Conservation (phyloP, 2,329 filamentous ascomycete species). For the Simplicillium aogashimaense region DNA sequence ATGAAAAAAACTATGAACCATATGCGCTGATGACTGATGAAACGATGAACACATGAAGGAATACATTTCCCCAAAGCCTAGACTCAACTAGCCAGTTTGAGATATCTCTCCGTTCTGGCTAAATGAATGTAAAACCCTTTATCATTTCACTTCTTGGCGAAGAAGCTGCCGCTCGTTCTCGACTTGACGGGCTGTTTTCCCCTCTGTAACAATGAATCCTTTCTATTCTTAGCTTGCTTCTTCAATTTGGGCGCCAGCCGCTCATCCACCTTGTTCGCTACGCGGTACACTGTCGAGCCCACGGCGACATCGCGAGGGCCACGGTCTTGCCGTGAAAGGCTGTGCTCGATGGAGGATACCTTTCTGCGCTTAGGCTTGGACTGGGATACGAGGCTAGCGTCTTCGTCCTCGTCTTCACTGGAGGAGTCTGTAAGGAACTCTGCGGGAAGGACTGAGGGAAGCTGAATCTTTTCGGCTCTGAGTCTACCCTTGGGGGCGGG, state of each 20-base stretch:
- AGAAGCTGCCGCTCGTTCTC: slow-evolving; percentile 30
- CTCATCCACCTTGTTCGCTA: slow-evolving; percentile 32
- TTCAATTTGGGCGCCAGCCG: slow-evolving; percentile 37
- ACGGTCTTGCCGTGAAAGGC: slow-evolving; percentile 24
- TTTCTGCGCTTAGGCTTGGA: slow-evolving; percentile 30
- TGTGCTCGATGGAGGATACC: slow-evolving; percentile 28
- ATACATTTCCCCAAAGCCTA: too few relatives aligned
- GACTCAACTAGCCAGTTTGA: too few relatives aligned
- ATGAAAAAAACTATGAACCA: too few relatives aligned
- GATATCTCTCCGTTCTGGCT: too few relatives aligned
- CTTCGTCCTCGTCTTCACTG: slow-evolving; percentile 27
- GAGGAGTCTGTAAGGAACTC: slow-evolving; percentile 45
- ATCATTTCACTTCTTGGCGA: slow-evolving; percentile 16
- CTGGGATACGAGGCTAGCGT: slow-evolving; percentile 15
- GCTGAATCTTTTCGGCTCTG: slow-evolving; percentile 1
- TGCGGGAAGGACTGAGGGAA: slow-evolving; percentile 39
- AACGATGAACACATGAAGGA: too few relatives aligned
- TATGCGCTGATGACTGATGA: too few relatives aligned
- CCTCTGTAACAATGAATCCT: slow-evolving; percentile 35
- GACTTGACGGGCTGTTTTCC: slow-evolving; percentile 24
- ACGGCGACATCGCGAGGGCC: slow-evolving; percentile 35
- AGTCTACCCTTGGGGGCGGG: slow-evolving; percentile 4
- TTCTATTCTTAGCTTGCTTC: slow-evolving; percentile 30
- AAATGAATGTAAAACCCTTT: too few relatives aligned
- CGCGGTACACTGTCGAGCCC: slow-evolving; percentile 45